Base-by-base conservation (phyloP, 208 protist genomes). In the Willaertia magna region DNA sequence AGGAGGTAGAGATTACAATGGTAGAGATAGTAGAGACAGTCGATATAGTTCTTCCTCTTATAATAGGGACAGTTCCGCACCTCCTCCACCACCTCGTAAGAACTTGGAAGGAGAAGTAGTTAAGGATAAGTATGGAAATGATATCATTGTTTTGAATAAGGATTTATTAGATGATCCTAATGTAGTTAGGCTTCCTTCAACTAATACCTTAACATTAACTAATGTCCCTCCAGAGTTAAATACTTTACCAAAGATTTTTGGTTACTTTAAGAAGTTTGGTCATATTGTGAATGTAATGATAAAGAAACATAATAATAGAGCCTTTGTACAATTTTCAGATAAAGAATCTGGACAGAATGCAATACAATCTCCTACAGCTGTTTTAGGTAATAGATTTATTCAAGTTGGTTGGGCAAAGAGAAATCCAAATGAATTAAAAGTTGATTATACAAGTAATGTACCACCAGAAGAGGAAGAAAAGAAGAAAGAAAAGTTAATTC, bases 211-310 rank as follows among this genome's bases (percentile, higher is more conserved):
- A 11, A 51, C 51, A 6, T 6, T 81, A 4, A 81, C n/a, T 16
- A 18, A 4, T 14, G 11, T 81, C 1, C 78, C 78, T 1, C n/a
- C n/a, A 9, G 55, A 67, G n/a, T 67, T 34, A 26, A 67, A 67
- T 67, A 16, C 26, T 67, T n/a, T 67, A 6, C 55, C 26, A 16
- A 67, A 67, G n/a, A 34, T 67, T 18, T 67, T 34, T 42, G 0
- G n/a, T 9, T 42, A 55, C 22, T 83, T 83, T 55, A 83, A 55
- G 43, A 83, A 52, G 22, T 83, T 83, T 55, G 78, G 78, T 43
- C 11, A 6, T 4, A 39, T 83, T 39, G 9, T 43, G 18, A 83
- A 83, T 18, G 55, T 83, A 2, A 48, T 55, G 46, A 42, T 83
- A 4, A 48, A 55, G 4, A 18, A 42, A 18, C n/a, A 83, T 9